Conservation (phyloP, 2,329 filamentous ascomycete genomes). For the Epichloe glyceriae region DNA sequence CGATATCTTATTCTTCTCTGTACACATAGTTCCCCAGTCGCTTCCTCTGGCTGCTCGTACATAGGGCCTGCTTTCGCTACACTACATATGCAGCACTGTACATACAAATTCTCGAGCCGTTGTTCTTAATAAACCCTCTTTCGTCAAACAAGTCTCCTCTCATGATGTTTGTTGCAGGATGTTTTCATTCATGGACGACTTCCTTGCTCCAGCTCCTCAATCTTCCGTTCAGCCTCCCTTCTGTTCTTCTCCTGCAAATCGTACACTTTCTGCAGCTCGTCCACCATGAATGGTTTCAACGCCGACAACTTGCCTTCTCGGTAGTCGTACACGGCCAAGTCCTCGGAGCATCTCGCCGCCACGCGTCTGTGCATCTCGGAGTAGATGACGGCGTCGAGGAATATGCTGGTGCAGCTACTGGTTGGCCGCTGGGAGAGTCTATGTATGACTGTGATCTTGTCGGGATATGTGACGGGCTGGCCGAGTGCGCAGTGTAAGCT, state of each 20-base stretch:
- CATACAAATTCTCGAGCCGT: neutral
- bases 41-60: constrained; percentile 2
- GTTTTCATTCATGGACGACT: too few species aligned
- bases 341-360: constrained; percentile 60
- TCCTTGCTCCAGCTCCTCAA: constrained; percentile 6
- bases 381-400: constrained; percentile 50
- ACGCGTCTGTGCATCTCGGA: constrained; percentile 62
- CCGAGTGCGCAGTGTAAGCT: too few species aligned
- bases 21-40: constrained; percentile 8
- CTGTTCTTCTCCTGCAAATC: constrained; percentile 18
- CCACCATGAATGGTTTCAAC: constrained; percentile 28
- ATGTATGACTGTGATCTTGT: constrained; percentile 73
- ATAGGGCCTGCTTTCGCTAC: constrained; percentile 2
- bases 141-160: too few species aligned
- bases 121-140: too few species aligned
- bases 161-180: too few species aligned
- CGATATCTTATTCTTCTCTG: constrained; percentile 1
- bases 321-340: constrained; percentile 20
- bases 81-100: neutral
- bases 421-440: constrained; percentile 47
- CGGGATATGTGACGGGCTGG: constrained; percentile 72
- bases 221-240: constrained; percentile 8
- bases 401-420: constrained; percentile 33
- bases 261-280: constrained; percentile 23
- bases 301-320: constrained; percentile 21